Evolutionary conservation across 2,329 filamentous ascomycete genomes (phyloP), one percentile per base, ranked within the genome.

Genomic region (Fusarium neocosmosporiellum): DNA sequence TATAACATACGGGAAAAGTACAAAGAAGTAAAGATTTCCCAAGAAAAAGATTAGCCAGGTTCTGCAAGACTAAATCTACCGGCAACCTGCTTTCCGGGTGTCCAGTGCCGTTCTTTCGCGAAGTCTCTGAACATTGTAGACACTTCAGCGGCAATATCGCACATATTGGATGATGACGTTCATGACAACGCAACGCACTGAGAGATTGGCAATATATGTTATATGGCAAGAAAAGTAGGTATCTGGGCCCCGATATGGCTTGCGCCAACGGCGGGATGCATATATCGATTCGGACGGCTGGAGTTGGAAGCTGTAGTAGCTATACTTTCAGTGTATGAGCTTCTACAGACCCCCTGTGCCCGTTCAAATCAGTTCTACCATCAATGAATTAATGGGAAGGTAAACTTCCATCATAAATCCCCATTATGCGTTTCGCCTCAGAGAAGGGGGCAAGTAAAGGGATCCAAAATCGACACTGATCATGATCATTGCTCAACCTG

Each of bases 391-490:
- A 27, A 36, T 20, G 14, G n/a, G 27, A 33, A 53, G 36, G 14
- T 22, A 13, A n/a, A 22, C 13, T 8, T 33, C 2, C 9, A 41
- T 24, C n/a, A 65, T 67, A 39, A 7, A 31, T 39, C 33, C 46
- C 7, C 60, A 70, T 16, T 29, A 48, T 27, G 37, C 13, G 31
- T 63, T 67, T 34, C 64, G 63, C 53, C 46, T 72, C 24, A 64
- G 70, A 22, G 67, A 66, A 41, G 65, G 67, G 64, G 58, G 11
- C 33, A 60, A 20, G 65, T 29, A 22, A 50, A 70, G 9, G 65
- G 62, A 7, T 46, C 29, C 4, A 61, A 64, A 50, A n/a, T n/a
- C 43, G 36, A 20, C 13, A 41, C 48, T 13, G 57, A 53, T 20
- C 22, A 62, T 20, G 36, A 22, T 4, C 20, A 46, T 29, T 10